These are phyloP conservation scores for Lactifluus rugatus DNA, from an alignment of 768 basidiomycete genomes.

Conservation along the genomic window DNA sequence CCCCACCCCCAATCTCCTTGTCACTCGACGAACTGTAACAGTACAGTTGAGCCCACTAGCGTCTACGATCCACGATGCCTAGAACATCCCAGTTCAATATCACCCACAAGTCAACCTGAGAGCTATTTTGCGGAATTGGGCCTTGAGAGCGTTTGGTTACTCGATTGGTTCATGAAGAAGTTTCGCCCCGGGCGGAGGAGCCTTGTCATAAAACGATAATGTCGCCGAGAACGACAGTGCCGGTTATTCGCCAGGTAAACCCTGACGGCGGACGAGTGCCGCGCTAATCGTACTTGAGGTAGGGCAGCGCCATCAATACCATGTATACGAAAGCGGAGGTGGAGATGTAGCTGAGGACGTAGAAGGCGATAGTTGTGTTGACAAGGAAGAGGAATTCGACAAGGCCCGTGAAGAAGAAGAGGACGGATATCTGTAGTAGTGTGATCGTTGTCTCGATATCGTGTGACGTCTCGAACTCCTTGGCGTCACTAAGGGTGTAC, in stretches of 20 bases:
- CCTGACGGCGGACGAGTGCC: background rate
- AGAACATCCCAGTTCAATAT: too few relatives aligned
- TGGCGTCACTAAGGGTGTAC: background rate
- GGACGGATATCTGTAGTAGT: conserved; percentile 1
- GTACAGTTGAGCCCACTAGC: too few relatives aligned
- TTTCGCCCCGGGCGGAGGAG: too few relatives aligned
- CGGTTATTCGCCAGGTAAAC: background rate
- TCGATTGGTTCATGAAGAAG: too few relatives aligned
- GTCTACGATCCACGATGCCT: too few relatives aligned
- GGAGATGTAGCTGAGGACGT: background rate
- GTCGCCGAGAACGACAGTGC: background rate
- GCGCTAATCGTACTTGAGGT: background rate
- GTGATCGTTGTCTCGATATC: background rate
- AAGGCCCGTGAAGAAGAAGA: conserved; percentile 9
- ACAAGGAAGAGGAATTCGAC: conserved; percentile 10
- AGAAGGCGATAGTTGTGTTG: conserved; percentile 5
- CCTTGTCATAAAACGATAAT: background rate
- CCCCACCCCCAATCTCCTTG: too few relatives aligned
- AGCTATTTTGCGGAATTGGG: too few relatives aligned
- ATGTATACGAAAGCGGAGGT: background rate
- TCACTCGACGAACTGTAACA: too few relatives aligned
- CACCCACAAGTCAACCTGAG: too few relatives aligned
- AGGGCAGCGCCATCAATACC: background rate
- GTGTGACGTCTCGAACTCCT: background rate
- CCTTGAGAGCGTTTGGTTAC: too few relatives aligned